Conservation (phyloP, 2,329 filamentous ascomycete genomes). For the Apiospora aurea region DNA sequence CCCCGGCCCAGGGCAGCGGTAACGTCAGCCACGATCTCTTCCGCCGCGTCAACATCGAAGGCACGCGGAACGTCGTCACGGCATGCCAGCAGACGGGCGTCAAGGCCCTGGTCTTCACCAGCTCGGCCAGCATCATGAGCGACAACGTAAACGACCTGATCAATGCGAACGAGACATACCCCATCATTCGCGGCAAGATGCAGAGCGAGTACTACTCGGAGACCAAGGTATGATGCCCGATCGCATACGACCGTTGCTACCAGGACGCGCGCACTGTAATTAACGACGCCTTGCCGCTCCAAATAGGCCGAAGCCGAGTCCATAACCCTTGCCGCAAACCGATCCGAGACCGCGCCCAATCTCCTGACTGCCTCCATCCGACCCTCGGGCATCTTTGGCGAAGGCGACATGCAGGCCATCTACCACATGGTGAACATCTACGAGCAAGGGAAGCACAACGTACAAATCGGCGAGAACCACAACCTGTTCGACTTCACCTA, state of each 20-base stretch:
- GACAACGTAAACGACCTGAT: slow-evolving; percentile 81
- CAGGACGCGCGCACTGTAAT: neutral
- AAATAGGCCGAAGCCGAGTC: slow-evolving; percentile 77
- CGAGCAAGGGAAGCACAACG: slow-evolving; percentile 70
- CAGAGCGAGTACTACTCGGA: slow-evolving; percentile 87
- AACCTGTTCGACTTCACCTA: slow-evolving; percentile 72
- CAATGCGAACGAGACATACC: slow-evolving; percentile 86
- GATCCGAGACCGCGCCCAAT: slow-evolving; percentile 54
- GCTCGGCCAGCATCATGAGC: slow-evolving; percentile 84
- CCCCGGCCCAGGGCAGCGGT: slow-evolving; percentile 61
- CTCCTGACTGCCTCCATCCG: slow-evolving; percentile 84
- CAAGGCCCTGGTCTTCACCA: slow-evolving; percentile 88
- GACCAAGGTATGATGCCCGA: slow-evolving; percentile 71
- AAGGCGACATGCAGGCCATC: slow-evolving; percentile 81
- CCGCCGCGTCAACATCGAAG: slow-evolving; percentile 85
- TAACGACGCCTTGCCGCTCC: neutral
- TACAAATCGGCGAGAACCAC: slow-evolving; percentile 78
- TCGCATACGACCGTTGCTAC: neutral
- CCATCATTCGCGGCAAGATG: slow-evolving; percentile 72
- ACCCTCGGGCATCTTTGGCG: slow-evolving; percentile 89
- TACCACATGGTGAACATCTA: slow-evolving; percentile 77
- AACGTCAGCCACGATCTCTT: slow-evolving; percentile 68
- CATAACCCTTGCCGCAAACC: slow-evolving; percentile 79
- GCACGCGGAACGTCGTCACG: slow-evolving; percentile 79
- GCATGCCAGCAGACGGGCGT: slow-evolving; percentile 75